Conservation (phyloP, 2,329 filamentous ascomycete species). For the Fusarium cicatricum region DNA sequence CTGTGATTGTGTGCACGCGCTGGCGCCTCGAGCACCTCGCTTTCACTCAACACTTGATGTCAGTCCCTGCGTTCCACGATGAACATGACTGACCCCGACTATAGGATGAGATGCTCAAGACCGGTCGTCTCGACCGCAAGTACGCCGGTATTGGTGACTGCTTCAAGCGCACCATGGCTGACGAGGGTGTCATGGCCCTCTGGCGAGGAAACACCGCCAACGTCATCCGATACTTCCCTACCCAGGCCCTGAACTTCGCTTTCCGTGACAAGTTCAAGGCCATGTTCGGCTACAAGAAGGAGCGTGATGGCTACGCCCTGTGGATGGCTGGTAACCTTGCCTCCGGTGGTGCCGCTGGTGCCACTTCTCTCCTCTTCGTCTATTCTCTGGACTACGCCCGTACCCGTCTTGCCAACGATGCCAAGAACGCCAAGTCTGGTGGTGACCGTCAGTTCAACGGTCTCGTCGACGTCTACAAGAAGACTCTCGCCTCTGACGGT, state of each 20-base stretch:
- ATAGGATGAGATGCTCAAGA: slow-evolving; percentile 99
- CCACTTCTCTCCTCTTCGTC: slow-evolving; percentile 99
- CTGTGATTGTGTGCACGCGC: not conserved
- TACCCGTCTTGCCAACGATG: slow-evolving; percentile 99
- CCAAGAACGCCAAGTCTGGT: slow-evolving; percentile 96
- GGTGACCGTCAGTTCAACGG: slow-evolving; percentile 99
- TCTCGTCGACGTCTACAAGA: slow-evolving; percentile 99
- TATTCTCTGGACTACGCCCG: slow-evolving; percentile 99
- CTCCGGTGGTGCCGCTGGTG: slow-evolving; percentile 99
- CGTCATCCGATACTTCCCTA: slow-evolving; percentile 99
- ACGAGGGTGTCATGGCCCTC: slow-evolving; percentile 93
- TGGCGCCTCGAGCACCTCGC: not conserved
- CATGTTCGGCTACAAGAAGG: slow-evolving; percentile 99
- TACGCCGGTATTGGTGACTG: slow-evolving; percentile 95
- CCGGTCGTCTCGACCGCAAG: slow-evolving; percentile 96
- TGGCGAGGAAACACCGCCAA: slow-evolving; percentile 99
- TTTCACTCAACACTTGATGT: not conserved
- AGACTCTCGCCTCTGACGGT: slow-evolving; percentile 99
- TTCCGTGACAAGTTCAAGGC: slow-evolving; percentile 99
- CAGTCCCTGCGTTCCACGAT: not conserved
- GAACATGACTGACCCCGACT: slow-evolving; percentile 44
- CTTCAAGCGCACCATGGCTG: slow-evolving; percentile 89
- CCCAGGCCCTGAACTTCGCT: slow-evolving; percentile 99
- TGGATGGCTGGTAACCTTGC: slow-evolving; percentile 99
- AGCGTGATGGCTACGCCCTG: slow-evolving; percentile 95